phyloP scores from a whole-genome alignment of 306 rosid species.

The Gastrolobium villosum region DNA sequence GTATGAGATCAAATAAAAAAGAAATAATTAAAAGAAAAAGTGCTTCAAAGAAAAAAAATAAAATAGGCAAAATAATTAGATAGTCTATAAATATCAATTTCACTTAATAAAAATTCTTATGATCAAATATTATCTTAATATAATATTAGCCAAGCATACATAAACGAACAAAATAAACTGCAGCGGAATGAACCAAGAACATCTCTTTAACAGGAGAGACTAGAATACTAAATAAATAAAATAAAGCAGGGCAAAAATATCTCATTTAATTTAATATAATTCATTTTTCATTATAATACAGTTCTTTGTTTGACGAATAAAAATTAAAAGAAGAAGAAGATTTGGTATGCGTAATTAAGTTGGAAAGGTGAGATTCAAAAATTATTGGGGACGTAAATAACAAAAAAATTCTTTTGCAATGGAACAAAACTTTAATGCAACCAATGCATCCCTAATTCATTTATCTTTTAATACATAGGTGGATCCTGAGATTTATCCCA shows the following conservation, averaged over 20 bases:
- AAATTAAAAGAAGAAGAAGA: not conserved
- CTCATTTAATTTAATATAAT: slow-evolving; percentile 2
- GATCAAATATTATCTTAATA: not conserved
- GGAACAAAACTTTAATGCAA: too few relatives aligned
- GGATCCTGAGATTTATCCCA: too few relatives aligned
- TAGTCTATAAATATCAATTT: too few relatives aligned
- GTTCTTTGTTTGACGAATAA: not conserved
- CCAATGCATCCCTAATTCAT: too few relatives aligned
- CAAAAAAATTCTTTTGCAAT: slow-evolving; percentile 30
- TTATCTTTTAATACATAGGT: too few relatives aligned
- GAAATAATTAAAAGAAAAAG: not conserved
- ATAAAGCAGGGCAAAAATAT: not conserved
- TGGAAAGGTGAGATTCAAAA: not conserved
- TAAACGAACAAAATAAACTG: not conserved
- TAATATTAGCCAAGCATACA: not conserved
- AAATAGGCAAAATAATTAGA: not conserved
- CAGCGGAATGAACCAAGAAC: not conserved
- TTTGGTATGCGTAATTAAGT: not conserved
- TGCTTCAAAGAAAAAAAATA: not conserved
- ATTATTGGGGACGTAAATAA: not conserved
- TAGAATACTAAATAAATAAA: not conserved
- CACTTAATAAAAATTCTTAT: too few relatives aligned
- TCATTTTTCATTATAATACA: slow-evolving; percentile 38
- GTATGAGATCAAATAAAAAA: not conserved
- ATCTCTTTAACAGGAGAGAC: not conserved